phyloP scores from a whole-genome alignment of 1,139 yeast genomes.

The Lodderomyces orthopsilosis region DNA sequence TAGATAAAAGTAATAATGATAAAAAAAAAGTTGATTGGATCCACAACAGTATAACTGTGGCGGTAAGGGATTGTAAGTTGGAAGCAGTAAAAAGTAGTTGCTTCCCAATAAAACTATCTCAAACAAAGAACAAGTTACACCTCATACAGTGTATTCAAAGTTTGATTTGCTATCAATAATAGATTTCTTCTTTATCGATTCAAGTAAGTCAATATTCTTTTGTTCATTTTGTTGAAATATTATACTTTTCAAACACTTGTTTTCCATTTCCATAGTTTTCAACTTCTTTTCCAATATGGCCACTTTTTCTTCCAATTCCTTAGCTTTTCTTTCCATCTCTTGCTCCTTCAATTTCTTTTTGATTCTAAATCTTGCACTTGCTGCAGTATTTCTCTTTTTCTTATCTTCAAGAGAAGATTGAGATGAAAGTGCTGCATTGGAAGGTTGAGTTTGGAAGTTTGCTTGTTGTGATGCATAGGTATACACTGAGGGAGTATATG shows the following conservation, averaged over 20 bases:
- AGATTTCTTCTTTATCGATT: constrained; percentile 37
- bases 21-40: neutral
- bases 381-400: constrained; percentile 60
- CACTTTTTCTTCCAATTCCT: constrained; percentile 42
- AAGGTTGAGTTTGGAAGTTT: neutral
- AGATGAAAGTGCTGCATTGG: constrained; percentile 7
- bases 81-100: no score
- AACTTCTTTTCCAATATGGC: constrained; percentile 40
- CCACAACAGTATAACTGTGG: no score
- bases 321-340: constrained; percentile 53
- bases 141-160: constrained; percentile 1
- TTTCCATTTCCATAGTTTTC: constrained; percentile 70
- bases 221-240: constrained; percentile 49
- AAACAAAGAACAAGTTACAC: neutral
- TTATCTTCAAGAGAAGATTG: constrained; percentile 32
- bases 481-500: constrained; percentile 2
- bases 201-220: constrained; percentile 39
- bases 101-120: no score
- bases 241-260: constrained; percentile 58
- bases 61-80: no score
- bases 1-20: neutral
- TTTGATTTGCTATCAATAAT: constrained; percentile 1
- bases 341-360: constrained; percentile 60
- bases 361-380: constrained; percentile 59
- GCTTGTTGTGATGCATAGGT: neutral